A percentile compares a stretch with the other conserved stretches of the same genome.
Conservation (phyloP, 208 protist species). For the Crithidia sp. region DNA sequence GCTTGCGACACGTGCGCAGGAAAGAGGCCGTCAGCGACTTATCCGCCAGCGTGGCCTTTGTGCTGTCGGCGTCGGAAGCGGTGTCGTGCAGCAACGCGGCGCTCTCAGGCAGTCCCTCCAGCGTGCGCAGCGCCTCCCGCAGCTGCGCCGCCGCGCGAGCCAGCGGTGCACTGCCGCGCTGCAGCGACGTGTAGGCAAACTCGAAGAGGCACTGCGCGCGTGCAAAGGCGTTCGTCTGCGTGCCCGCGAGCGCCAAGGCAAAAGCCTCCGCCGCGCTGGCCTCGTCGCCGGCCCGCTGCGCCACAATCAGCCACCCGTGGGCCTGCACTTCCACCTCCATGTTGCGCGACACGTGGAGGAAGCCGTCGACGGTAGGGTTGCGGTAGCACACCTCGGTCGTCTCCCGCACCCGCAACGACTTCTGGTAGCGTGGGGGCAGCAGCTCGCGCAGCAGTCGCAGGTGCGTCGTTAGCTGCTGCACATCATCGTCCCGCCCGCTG, state of each 20-base stretch:
- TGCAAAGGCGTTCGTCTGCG: conserved; percentile 40
- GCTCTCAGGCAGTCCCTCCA: conserved; percentile 26
- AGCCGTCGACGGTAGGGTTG: conserved; percentile 36
- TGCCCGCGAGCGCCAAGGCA: conserved; percentile 43
- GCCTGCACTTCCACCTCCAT: conserved; percentile 68
- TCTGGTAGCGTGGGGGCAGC: conserved; percentile 66
- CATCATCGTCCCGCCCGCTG: conserved; percentile 16
- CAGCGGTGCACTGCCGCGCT: conserved; percentile 12
- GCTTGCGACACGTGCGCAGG: background rate
- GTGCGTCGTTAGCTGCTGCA: conserved; percentile 29
- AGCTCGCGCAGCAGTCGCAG: conserved; percentile 51
- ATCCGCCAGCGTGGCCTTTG: conserved; percentile 10
- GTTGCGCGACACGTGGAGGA: conserved; percentile 46
- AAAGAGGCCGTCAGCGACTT: conserved; percentile 25
- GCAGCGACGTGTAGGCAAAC: conserved; percentile 25
- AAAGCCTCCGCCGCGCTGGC: conserved; percentile 47
- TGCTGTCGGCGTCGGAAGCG: background rate
- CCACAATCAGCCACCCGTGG: conserved; percentile 70
- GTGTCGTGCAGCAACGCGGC: conserved; percentile 15
- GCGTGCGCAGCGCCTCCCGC: conserved; percentile 25
- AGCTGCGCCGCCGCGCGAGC: conserved; percentile 16
- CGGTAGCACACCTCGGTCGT: conserved; percentile 56
- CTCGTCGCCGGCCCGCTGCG: conserved; percentile 35
- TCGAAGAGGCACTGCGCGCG: conserved; percentile 56
- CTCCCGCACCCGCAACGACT: conserved; percentile 53